Percentiles rank a stretch among this genome's conserved stretches.
Conservation (phyloP, 345 rosid species). For the Acer saccharum region DNA sequence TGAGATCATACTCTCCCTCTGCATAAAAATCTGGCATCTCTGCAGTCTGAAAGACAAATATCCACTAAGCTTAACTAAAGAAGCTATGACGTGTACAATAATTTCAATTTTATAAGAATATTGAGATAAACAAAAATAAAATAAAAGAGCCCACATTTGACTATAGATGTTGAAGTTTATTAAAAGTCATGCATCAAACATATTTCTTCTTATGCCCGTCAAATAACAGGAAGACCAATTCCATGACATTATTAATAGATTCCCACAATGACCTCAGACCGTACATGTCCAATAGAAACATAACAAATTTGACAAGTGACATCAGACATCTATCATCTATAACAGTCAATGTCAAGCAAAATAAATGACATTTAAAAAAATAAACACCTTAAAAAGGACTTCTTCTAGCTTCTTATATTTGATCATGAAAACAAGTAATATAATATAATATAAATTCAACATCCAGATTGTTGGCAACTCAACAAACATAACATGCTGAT, state of each 20-base stretch:
- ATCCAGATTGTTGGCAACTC: too few species aligned
- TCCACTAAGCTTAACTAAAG: not conserved
- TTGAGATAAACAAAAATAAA: not conserved
- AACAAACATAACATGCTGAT: not conserved
- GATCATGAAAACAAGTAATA: not conserved
- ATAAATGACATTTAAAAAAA: not conserved
- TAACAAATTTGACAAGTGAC: not conserved
- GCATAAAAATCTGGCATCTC: conserved; percentile 96
- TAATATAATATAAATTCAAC: not conserved
- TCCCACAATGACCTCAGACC: not conserved
- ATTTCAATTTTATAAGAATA: not conserved
- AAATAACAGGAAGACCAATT: not conserved
- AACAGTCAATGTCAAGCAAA: not conserved
- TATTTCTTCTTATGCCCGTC: not conserved
- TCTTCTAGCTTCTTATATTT: not conserved
- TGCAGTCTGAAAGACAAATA: conserved; percentile 61
- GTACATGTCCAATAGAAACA: not conserved
- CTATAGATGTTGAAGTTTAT: not conserved
- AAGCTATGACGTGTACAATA: not conserved
- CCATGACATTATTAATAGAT: not conserved
- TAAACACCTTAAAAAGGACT: not conserved
- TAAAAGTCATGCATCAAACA: not conserved
- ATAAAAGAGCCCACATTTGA: not conserved
- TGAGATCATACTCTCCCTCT: conserved; percentile 84
- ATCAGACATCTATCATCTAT: not conserved